Percentiles rank a stretch among this genome's conserved stretches.
Evolutionary conservation across 2,329 filamentous ascomycete species (phyloP).

Genomic region (Colletotrichum aenigma): DNA sequence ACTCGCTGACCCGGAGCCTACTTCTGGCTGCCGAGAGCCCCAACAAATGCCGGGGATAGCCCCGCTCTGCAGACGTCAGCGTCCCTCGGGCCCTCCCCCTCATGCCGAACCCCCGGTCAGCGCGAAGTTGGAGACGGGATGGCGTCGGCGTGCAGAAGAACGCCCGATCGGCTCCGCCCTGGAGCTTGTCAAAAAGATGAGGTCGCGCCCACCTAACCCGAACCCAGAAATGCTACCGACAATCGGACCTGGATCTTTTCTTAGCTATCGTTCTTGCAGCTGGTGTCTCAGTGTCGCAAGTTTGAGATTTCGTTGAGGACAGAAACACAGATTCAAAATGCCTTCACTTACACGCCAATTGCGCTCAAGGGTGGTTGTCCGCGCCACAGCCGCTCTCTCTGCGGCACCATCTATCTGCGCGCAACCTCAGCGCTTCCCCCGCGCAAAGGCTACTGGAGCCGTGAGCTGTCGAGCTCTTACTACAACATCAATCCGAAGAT

Average conservation of each 20-base stretch:
- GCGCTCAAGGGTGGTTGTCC: conserved; percentile 13
- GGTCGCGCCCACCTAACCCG: conserved; percentile 19
- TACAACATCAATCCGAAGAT: neutral
- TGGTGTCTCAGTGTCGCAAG: neutral
- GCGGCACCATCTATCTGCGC: neutral
- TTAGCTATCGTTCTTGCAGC: neutral
- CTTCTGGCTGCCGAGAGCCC: neutral
- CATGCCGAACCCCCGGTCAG: neutral
- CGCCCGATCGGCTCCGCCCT: neutral
- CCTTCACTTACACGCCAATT: conserved; percentile 6
- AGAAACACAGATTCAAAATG: neutral
- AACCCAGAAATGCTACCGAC: neutral
- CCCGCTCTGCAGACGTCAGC: conserved; percentile 6
- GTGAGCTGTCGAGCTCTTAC: conserved; percentile 9
- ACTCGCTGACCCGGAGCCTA: neutral
- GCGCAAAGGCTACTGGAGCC: neutral
- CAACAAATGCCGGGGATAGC: neutral
- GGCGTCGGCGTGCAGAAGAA: conserved; percentile 13
- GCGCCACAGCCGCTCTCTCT: neutral
- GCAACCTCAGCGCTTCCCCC: conserved; percentile 11
- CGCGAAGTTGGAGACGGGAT: neutral
- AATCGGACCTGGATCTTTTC: neutral
- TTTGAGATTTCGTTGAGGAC: neutral
- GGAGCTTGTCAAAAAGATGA: conserved; percentile 12
- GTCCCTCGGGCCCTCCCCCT: neutral